phyloP scores from a whole-genome alignment of 345 rosid species.

The Arabidopsis arenosa region DNA sequence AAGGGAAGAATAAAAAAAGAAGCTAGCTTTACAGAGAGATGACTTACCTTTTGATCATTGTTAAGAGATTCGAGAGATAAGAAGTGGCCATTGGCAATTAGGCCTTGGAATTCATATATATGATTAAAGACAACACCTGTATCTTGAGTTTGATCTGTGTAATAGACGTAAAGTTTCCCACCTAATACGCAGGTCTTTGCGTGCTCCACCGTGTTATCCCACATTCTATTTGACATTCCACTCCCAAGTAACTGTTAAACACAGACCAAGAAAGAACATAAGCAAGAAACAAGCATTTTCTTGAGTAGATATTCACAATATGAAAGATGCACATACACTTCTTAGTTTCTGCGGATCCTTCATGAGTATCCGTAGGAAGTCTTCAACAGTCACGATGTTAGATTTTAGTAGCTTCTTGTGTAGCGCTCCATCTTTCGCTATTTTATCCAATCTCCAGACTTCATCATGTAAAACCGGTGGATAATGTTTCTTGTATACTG shows the following conservation, averaged over 20 bases:
- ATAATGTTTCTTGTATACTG: slow-evolving; percentile 93
- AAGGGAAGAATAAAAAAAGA: not conserved
- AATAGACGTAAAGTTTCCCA: slow-evolving; percentile 75
- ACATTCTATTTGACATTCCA: slow-evolving; percentile 94
- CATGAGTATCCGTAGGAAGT: slow-evolving; percentile 74
- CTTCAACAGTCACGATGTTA: slow-evolving; percentile 70
- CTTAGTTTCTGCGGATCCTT: slow-evolving; percentile 73
- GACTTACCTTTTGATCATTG: slow-evolving; percentile 71
- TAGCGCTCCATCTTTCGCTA: slow-evolving; percentile 90
- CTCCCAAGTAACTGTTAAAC: slow-evolving; percentile 79
- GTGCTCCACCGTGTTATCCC: slow-evolving; percentile 91
- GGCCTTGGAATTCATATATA: slow-evolving; percentile 77
- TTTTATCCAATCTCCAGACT: slow-evolving; percentile 93
- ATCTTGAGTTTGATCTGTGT: slow-evolving; percentile 53
- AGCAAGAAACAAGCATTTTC: slow-evolving; percentile 11
- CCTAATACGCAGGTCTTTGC: slow-evolving; percentile 89
- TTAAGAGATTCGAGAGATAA: slow-evolving; percentile 67
- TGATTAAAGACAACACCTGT: slow-evolving; percentile 81
- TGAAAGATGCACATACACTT: slow-evolving; percentile 55
- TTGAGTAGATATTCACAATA: slow-evolving; percentile 14
- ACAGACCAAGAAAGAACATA: slow-evolving; percentile 20
- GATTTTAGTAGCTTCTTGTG: slow-evolving; percentile 73
- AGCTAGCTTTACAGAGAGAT: slow-evolving; percentile 7
- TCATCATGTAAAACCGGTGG: slow-evolving; percentile 91
- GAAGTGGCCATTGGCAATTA: slow-evolving; percentile 72